These are phyloP conservation scores for Kazachstania taianensis DNA, from an alignment of 805 yeast genomes.

Conservation along the genomic window DNA sequence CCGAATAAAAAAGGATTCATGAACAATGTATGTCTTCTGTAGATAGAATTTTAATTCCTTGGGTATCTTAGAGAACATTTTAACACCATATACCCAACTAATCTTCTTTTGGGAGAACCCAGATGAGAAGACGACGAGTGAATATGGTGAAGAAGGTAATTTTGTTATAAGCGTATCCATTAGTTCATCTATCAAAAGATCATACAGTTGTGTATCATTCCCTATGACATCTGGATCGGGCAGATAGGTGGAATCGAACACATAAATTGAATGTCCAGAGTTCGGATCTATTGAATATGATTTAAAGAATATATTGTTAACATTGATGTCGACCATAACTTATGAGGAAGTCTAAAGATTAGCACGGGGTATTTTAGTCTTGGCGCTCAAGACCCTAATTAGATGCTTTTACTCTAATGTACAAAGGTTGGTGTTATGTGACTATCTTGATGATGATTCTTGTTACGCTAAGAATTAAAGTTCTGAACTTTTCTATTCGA, in stretches of 20 bases:
- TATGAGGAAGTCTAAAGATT: too few relatives aligned
- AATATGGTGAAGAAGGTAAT: constrained; percentile 56
- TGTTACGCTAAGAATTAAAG: too few relatives aligned
- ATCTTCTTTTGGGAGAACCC: constrained; percentile 49
- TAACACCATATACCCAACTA: constrained; percentile 65
- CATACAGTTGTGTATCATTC: constrained; percentile 29
- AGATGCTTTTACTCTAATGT: too few relatives aligned
- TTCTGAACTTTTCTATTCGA: too few relatives aligned
- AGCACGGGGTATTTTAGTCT: too few relatives aligned
- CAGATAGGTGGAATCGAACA: constrained; percentile 73
- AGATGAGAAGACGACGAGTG: constrained; percentile 68
- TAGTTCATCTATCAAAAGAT: constrained; percentile 37
- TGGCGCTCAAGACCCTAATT: too few relatives aligned
- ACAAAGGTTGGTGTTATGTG: too few relatives aligned
- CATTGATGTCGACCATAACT: constrained; percentile 25
- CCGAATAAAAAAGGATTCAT: constrained; percentile 82
- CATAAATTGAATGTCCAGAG: constrained; percentile 60
- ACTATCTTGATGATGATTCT: too few relatives aligned
- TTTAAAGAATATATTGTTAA: constrained; percentile 42
- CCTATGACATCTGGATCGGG: constrained; percentile 46
- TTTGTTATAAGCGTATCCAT: constrained; percentile 44
- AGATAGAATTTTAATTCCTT: constrained; percentile 44
- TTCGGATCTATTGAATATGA: constrained; percentile 57
- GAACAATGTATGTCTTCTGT: constrained; percentile 64
- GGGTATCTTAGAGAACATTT: constrained; percentile 48